These are phyloP conservation scores for Umbelopsis sp. DNA, from an alignment of 192 early-diverging fungal species.

Conservation along the genomic window DNA sequence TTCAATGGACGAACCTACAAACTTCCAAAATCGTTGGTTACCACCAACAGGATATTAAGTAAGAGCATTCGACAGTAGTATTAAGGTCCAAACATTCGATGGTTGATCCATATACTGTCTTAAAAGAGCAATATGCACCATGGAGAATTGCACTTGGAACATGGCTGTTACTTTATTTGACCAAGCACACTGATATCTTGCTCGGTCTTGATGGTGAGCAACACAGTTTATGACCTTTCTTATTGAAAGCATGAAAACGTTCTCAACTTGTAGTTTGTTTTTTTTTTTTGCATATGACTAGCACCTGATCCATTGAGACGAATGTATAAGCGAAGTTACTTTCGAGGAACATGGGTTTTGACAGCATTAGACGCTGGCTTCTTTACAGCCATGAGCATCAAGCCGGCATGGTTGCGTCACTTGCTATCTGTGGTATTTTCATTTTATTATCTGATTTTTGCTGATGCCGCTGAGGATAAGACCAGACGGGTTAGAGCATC, in stretches of 20 bases:
- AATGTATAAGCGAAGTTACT: slow-evolving; percentile 91
- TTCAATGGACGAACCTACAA: slow-evolving; percentile 23
- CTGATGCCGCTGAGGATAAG: slow-evolving; percentile 84
- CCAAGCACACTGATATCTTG: slow-evolving; percentile 69
- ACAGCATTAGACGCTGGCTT: slow-evolving; percentile 95
- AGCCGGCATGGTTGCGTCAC: slow-evolving; percentile 76
- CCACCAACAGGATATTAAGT: slow-evolving; percentile 35
- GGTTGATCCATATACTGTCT: background rate
- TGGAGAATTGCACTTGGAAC: slow-evolving; percentile 80
- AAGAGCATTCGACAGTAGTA: background rate
- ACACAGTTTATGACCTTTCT: background rate
- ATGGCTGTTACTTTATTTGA: slow-evolving; percentile 64
- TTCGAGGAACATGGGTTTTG: slow-evolving; percentile 86
- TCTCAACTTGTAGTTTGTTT: background rate
- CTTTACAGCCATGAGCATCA: slow-evolving; percentile 83
- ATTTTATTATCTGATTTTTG: slow-evolving; percentile 81
- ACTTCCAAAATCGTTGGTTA: slow-evolving; percentile 34
- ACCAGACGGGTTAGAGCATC: slow-evolving; percentile 76
- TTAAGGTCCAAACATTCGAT: background rate
- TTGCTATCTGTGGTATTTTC: slow-evolving; percentile 77
- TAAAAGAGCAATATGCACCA: slow-evolving; percentile 50
- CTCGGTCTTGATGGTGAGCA: slow-evolving; percentile 70
- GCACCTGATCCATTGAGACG: slow-evolving; percentile 82
- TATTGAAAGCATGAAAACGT: background rate
- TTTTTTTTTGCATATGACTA: slow-evolving; percentile 29